Conservation (phyloP, 495 filamentous ascomycete species). For the Lophium mytilinum region DNA sequence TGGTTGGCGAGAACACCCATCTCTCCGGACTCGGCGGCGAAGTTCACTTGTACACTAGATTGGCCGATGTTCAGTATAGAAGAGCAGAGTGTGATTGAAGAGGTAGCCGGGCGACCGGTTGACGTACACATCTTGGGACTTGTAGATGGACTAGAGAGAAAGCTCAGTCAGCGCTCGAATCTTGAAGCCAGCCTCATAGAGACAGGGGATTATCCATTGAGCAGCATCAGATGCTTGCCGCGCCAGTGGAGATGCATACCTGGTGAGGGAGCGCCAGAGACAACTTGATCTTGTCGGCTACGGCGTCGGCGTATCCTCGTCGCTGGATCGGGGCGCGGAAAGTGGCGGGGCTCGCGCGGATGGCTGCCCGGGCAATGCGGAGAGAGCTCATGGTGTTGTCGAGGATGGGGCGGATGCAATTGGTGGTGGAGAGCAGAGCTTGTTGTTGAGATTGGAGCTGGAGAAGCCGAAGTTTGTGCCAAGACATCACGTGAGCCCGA, state of each 20-base stretch:
- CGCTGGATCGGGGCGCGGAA: constrained; percentile 64
- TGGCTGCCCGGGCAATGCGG: constrained; percentile 78
- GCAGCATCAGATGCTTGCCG: neutral
- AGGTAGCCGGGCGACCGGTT: constrained; percentile 13
- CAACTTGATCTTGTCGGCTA: constrained; percentile 94
- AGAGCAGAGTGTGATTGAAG: neutral
- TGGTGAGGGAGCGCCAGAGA: constrained; percentile 95
- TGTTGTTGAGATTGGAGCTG: neutral
- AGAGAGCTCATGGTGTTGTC: constrained; percentile 70
- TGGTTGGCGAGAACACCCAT: constrained; percentile 99
- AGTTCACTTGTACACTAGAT: constrained; percentile 92
- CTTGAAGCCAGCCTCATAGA: neutral
- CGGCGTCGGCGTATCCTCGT: constrained; percentile 89
- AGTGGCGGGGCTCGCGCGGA: constrained; percentile 65
- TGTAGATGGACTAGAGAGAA: constrained; percentile 56
- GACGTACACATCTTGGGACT: constrained; percentile 66
- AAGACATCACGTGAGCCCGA: neutral
- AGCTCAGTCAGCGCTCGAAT: constrained; percentile 7
- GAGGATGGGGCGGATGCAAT: constrained; percentile 25
- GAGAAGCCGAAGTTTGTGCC: neutral
- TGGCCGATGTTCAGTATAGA: constrained; percentile 17
- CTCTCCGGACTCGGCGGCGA: constrained; percentile 93
- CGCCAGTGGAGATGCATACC: constrained; percentile 49
- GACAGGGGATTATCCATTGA: neutral
- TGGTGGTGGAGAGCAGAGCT: constrained; percentile 8